A percentile compares a stretch with the other conserved stretches of the same genome.
Conservation (phyloP, 2,329 filamentous ascomycete species). For the Nigrospora sphaerica region DNA sequence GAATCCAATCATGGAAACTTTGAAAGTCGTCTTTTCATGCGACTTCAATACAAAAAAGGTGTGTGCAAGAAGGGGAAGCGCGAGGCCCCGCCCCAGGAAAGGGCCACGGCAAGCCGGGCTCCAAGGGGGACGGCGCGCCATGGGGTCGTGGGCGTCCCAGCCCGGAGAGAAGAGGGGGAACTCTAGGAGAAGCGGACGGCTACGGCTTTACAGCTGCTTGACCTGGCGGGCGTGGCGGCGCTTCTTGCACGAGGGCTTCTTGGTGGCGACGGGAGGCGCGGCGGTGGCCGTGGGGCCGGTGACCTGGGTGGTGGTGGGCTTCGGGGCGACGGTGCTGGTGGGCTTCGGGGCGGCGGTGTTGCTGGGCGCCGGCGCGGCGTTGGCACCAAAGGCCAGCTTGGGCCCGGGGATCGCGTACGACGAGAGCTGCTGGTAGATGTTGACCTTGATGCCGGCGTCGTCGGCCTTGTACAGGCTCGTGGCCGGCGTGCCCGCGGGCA, state of each 20-base stretch:
- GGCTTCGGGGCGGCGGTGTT: constrained; percentile 1
- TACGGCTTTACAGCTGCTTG: constrained; percentile 2
- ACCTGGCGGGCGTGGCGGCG: constrained; percentile 9
- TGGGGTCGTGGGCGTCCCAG: neutral
- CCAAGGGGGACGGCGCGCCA: too few species aligned
- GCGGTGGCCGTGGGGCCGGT: constrained; percentile 2
- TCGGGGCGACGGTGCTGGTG: constrained; percentile 2
- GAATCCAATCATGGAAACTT: too few species aligned
- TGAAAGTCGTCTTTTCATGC: neutral
- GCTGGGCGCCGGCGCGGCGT: neutral
- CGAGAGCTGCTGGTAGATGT: constrained; percentile 12
- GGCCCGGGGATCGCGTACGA: constrained; percentile 10
- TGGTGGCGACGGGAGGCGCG: neutral
- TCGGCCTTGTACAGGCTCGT: constrained; percentile 16
- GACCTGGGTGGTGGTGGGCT: constrained; percentile 4
- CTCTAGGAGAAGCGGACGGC: too few species aligned
- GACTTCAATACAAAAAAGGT: neutral
- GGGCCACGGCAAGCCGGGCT: too few species aligned
- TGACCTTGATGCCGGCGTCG: constrained; percentile 14
- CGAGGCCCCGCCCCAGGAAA: too few species aligned
- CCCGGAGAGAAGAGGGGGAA: neutral
- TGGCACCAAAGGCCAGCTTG: neutral
- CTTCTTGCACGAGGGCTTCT: constrained; percentile 4
- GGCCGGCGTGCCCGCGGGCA: constrained; percentile 37
- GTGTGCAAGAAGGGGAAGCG: neutral